Conservation (phyloP, 1,284 basidiomycete genomes). For the Ceratobasidium sp. region DNA sequence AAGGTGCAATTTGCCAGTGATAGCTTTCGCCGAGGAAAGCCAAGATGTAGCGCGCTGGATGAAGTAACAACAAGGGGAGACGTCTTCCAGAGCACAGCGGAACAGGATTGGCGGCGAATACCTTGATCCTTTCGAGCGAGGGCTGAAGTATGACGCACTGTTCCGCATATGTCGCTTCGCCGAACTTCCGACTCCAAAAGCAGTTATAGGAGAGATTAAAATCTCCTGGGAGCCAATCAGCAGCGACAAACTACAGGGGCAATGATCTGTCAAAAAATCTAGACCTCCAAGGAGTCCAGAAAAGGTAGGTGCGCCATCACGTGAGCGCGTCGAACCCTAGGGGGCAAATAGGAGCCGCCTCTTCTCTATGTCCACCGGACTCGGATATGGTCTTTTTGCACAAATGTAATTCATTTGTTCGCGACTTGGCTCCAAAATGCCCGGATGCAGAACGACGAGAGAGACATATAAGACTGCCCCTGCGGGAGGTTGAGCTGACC, state of each 20-base stretch:
- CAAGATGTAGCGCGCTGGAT: too few species aligned
- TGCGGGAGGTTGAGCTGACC: not conserved
- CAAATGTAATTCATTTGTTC: not conserved
- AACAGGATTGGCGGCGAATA: too few species aligned
- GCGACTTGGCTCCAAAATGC: not conserved
- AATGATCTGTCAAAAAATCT: not conserved
- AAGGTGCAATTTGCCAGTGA: too few species aligned
- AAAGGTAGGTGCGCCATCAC: not conserved
- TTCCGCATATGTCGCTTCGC: not conserved
- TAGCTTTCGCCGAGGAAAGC: too few species aligned
- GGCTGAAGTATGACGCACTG: too few species aligned
- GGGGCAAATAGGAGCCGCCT: constrained; percentile 1
- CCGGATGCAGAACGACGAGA: constrained; percentile 4
- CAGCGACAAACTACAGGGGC: not conserved
- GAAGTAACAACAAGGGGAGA: too few species aligned
- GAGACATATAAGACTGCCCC: not conserved
- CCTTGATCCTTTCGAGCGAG: too few species aligned
- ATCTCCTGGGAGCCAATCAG: too few species aligned
- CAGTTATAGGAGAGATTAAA: too few species aligned
- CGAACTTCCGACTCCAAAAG: too few species aligned
- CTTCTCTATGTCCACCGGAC: not conserved
- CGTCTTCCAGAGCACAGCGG: too few species aligned
- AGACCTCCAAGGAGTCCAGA: not conserved
- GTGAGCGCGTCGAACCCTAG: not conserved
- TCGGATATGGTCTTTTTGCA: not conserved